A percentile compares a stretch with the other conserved stretches of the same genome.
Conservation (phyloP, 352 stramenopile genomes). For the Pythium oligandrum region DNA sequence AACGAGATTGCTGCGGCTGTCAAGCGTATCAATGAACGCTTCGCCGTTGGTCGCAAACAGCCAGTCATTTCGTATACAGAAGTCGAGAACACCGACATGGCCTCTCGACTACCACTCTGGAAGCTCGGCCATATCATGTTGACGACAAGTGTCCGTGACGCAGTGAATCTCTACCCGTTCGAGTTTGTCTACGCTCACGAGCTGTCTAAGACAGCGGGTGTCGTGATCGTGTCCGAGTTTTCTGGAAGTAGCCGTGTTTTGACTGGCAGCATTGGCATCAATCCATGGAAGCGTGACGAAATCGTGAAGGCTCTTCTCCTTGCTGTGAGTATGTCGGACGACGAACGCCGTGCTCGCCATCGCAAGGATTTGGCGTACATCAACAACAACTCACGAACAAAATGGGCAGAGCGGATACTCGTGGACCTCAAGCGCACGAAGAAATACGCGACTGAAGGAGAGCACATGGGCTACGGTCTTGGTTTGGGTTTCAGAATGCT, state of each 20-base stretch:
- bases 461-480: constrained; percentile 92
- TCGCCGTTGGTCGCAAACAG: constrained; percentile 29
- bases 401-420: constrained; percentile 97
- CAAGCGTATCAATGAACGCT: constrained; percentile 70
- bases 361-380: constrained; percentile 91
- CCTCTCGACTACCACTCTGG: constrained; percentile 68
- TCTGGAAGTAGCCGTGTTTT: constrained; percentile 95
- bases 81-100: constrained; percentile 80
- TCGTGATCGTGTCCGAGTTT: constrained; percentile 98
- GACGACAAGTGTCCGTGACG: constrained; percentile 74
- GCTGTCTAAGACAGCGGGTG: constrained; percentile 64
- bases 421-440: constrained; percentile 96
- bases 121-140: constrained; percentile 66
- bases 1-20: constrained; percentile 54
- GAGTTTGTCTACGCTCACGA: constrained; percentile 86
- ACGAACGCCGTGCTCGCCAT: constrained; percentile 68
- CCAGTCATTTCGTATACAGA: constrained; percentile 67
- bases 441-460: constrained; percentile 82
- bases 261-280: constrained; percentile 94
- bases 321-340: constrained; percentile 64
- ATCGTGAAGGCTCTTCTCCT: constrained; percentile 70
- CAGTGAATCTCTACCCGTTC: constrained; percentile 82
- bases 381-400: constrained; percentile 91
- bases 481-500: constrained; percentile 95
- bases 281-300: constrained; percentile 96